Evolutionary conservation across 2,329 filamentous ascomycete species (phyloP), one percentile per base, ranked within the genome.

Genomic region (Albophoma yamanashiensis): DNA sequence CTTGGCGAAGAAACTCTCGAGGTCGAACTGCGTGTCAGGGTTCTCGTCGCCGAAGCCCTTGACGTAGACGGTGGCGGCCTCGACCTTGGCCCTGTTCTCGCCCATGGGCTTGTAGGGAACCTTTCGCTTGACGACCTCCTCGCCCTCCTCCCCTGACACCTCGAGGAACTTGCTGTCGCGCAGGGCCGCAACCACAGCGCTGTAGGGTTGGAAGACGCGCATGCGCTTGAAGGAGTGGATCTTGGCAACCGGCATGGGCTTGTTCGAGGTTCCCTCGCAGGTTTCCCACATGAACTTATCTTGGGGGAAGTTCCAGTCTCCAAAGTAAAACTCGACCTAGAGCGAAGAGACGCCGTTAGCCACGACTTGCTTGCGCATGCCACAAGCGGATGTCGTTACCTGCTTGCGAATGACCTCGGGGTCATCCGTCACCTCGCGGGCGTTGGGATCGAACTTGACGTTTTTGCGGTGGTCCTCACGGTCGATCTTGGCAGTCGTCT

Each of bases 261-360:
- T 88, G 80, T 97, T 96, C 69, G 88, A 82, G 64, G 83, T 79
- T 60, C 93, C 93, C 45, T 87, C 88, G 59, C 91, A 89, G 69
- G 87, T 81, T 64, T 85, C 81, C 79, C 92, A 89, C 67, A 99
- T 82, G 78, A 91, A 96, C 73, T 91, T 89, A 76, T 99, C 95
- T 69, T 85, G 86, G 58, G 89, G 88, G 43, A 99, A 84, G 76
- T 97, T 97, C 69, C 88, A 89, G 74, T 95, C 89, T 69, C 89
- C 89, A 76, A 97, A 96, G 82, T 97, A 97, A 75, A 96, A 97
- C 73, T 97, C 92, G 67, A 96, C 90, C 89, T 95, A 4, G 66
- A n/a, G 15, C 43, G 15, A 11, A 52, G 5, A 22, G 14, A 39
- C 36, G 34, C 15, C 43, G 31, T 55, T 38, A 55, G 50, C 31